phyloP scores from a whole-genome alignment of 345 rosid species.

The Odontarrhena argentea region DNA sequence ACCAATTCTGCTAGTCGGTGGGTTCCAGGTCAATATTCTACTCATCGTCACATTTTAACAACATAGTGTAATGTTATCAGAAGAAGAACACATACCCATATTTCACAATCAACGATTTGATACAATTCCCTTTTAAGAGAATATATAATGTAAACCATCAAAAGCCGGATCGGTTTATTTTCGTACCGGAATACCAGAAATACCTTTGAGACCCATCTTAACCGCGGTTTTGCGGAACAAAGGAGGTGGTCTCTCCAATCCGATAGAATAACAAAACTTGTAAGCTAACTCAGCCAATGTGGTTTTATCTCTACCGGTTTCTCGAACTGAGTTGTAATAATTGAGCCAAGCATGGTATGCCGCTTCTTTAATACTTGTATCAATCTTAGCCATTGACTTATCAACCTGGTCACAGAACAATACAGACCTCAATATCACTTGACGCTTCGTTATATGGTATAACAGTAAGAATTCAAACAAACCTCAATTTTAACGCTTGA shows the following conservation, averaged over 20 bases:
- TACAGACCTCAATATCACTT: constrained; percentile 14
- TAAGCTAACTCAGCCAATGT: constrained; percentile 79
- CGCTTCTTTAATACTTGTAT: constrained; percentile 80
- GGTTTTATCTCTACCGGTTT: constrained; percentile 88
- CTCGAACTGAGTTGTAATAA: constrained; percentile 81
- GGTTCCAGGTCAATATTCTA: too few species aligned
- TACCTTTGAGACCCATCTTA: constrained; percentile 94
- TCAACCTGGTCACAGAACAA: constrained; percentile 57
- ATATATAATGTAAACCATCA: neutral
- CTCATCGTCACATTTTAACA: too few species aligned
- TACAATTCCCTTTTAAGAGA: constrained; percentile 5
- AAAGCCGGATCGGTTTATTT: constrained; percentile 39
- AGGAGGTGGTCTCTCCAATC: constrained; percentile 75
- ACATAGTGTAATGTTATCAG: too few species aligned
- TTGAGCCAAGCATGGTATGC: constrained; percentile 98
- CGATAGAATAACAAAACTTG: constrained; percentile 73
- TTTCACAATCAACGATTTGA: neutral
- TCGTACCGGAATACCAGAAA: constrained; percentile 66
- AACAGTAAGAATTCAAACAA: constrained; percentile 10
- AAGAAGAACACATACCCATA: too few species aligned
- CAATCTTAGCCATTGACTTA: constrained; percentile 65
- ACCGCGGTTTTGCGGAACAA: constrained; percentile 81
- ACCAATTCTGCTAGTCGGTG: too few species aligned
- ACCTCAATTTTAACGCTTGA: constrained; percentile 66
- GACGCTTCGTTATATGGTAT: neutral